A percentile compares a stretch with the other conserved stretches of the same genome.
These are phyloP conservation scores for Coleophoma cylindrospora DNA, from an alignment of 2,329 filamentous ascomycete genomes.

Conservation along the genomic window DNA sequence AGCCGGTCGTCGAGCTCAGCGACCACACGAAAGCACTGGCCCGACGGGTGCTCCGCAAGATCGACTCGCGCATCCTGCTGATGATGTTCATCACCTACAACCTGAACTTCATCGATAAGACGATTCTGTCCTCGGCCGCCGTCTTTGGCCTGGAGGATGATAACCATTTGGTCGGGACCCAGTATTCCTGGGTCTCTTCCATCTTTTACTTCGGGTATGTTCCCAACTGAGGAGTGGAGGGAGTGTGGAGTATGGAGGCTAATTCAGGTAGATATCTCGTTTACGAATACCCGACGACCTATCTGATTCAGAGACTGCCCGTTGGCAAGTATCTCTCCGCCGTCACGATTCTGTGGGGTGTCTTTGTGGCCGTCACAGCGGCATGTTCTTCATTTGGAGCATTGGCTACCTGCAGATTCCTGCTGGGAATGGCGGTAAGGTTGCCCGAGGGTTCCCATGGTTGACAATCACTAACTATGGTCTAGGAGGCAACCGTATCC, in stretches of 20 bases:
- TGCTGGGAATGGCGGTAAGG: slow-evolving; percentile 26
- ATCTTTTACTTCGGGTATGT: slow-evolving; percentile 2
- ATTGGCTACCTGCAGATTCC: slow-evolving; percentile 23
- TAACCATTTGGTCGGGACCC: not conserved
- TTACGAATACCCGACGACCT: not conserved
- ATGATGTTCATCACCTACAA: no score
- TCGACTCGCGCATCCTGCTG: no score
- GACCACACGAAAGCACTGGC: no score
- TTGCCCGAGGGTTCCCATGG: no score
- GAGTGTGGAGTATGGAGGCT: not conserved
- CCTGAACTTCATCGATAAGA: not conserved
- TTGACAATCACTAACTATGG: no score
- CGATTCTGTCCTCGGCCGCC: not conserved
- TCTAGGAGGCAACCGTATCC: slow-evolving; percentile 14
- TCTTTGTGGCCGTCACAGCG: slow-evolving; percentile 23
- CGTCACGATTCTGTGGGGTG: slow-evolving; percentile 1
- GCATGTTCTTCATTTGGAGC: slow-evolving; percentile 13
- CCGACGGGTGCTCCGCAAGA: no score
- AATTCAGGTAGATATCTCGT: not conserved
- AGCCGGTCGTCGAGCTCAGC: no score
- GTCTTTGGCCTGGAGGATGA: not conserved
- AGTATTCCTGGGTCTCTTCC: slow-evolving; percentile 9
- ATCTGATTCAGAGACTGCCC: not conserved
- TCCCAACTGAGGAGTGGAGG: no score
- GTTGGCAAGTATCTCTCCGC: not conserved